Base-by-base conservation (phyloP, 768 basidiomycete genomes). In the Suillus subluteus region DNA sequence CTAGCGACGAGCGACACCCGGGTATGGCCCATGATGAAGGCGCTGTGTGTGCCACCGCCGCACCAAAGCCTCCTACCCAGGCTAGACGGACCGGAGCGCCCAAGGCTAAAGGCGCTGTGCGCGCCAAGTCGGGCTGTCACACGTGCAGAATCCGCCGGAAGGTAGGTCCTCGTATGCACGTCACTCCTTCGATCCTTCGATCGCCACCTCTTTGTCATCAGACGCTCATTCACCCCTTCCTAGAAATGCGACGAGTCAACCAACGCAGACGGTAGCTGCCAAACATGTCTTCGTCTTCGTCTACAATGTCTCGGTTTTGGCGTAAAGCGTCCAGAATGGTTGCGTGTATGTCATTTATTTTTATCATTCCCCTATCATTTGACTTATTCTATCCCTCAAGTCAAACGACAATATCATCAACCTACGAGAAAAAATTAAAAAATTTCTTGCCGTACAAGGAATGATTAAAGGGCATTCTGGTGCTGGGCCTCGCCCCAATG, bases 381-480 rank as follows among this genome's bases (percentile, higher is more conserved):
- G 23, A 58, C 72, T 70, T 64, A 73, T 65, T 58, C 18, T 46
- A 64, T 37, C 70, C 30, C 70, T n/a, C 32, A n/a, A 94, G 92
- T 90, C 92, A 75, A 87, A 81, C 71, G 84, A 86, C 68, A 89
- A 87, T 67, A 91, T 93, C 4, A 73, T 84, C 43, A 85, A 86
- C 67, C 80, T 92, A 48, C 84, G 92, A 64, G 91, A 92, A 71
- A 91, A 88, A 79, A 94, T 93, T 73, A 94, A 94, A 79, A 78
- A 80, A 1, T 91, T 92, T 73, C 83, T 94, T 30, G 91, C 91
- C 0, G 86, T 90, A 0, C 91, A 94, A 75, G 92, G 92, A 58
- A 92, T 94, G 91, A 94, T 95, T 78, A 94, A 94, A 78, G 93
- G 93, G 37, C 92, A 94, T 72, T 90, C 92, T 23, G 90, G 90